Base-by-base conservation (phyloP, 345 rosid species). In the Syzygium aqueum region DNA sequence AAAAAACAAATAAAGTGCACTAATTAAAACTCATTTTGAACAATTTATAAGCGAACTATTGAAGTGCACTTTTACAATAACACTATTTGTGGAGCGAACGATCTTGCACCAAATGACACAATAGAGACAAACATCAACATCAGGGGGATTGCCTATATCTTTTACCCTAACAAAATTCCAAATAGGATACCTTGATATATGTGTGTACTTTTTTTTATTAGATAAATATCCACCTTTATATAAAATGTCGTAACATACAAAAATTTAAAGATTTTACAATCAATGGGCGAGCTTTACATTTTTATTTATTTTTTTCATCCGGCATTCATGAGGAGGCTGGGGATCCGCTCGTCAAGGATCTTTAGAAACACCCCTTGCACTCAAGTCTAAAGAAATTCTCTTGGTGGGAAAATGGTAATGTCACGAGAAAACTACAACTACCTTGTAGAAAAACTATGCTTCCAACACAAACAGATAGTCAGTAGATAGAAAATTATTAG, bases 261-360 rank as follows among this genome's bases (percentile, higher is more conserved):
- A 21, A 37, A 37, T 3, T 37, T 73, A 37, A 9, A 19, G 3
- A 1, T 33, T 67, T 67, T 37, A 19, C 5, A 2, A 37, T 19
- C 1, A 10, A 5, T 1, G 0, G 27, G 11, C 23, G 6, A 73
- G 49, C 37, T 37, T 37, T 37, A 17, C 6, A 2, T 14, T 73
- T 10, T 73, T n/a, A n/a, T 4, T 3, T 8, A 2, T 5, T 16
- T 33, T 19, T 73, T 19, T 5, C 25, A 73, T 33, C 46, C 13
- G 12, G 19, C 25, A 19, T 33, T 73, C 49, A 4, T 73, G 19
- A 33, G 19, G 80, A 73, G 23, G 49, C 6, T 19, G 4, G 80
- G 80, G 14, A 19, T 67, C 22, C 13, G 23, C 80, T 67, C 2
- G 33, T 25, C 25, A 33, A 33, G 3, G 46, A 8, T 33, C 80